phyloP scores from a whole-genome alignment of 495 filamentous ascomycete species.

The Clohesyomyces aquaticus region DNA sequence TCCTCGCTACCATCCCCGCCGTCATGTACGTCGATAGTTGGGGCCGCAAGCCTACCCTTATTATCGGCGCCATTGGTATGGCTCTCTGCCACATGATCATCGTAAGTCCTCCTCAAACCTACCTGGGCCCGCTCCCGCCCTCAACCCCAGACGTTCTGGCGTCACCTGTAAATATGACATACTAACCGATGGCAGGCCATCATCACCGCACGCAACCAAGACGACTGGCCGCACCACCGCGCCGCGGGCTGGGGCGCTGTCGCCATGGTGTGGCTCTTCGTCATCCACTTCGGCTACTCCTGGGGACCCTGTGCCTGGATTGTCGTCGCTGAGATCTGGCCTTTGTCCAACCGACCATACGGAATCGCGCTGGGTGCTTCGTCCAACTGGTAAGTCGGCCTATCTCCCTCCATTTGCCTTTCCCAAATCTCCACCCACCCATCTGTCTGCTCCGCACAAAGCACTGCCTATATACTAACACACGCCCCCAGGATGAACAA shows the following conservation, averaged over 20 bases:
- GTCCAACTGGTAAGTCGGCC: constrained; percentile 50
- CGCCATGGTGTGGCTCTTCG: constrained; percentile 81
- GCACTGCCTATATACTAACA: background rate
- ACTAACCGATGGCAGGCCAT: constrained; percentile 51
- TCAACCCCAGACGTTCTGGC: too few relatives aligned
- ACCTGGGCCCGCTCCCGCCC: too few relatives aligned
- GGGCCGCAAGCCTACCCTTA: constrained; percentile 48
- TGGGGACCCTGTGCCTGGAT: constrained; percentile 73
- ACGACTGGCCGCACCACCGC: constrained; percentile 60
- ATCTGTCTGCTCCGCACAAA: constrained; percentile 6
- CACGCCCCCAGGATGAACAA: constrained; percentile 68
- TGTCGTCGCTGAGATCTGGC: constrained; percentile 74
- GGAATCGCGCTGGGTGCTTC: constrained; percentile 73
- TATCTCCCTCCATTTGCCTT: too few relatives aligned
- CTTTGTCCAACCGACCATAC: constrained; percentile 70
- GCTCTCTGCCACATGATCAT: constrained; percentile 66
- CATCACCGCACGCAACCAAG: constrained; percentile 67
- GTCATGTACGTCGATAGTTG: constrained; percentile 62
- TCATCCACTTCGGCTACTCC: constrained; percentile 77
- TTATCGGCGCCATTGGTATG: constrained; percentile 49
- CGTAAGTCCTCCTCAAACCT: too few relatives aligned
- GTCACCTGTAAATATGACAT: background rate
- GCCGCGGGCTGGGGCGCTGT: constrained; percentile 78
- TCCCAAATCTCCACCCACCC: background rate
- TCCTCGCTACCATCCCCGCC: constrained; percentile 64